Percentiles rank a stretch among this genome's conserved stretches.
Conservation (phyloP, 129 eudicot species). For the Sambucus nigra region DNA sequence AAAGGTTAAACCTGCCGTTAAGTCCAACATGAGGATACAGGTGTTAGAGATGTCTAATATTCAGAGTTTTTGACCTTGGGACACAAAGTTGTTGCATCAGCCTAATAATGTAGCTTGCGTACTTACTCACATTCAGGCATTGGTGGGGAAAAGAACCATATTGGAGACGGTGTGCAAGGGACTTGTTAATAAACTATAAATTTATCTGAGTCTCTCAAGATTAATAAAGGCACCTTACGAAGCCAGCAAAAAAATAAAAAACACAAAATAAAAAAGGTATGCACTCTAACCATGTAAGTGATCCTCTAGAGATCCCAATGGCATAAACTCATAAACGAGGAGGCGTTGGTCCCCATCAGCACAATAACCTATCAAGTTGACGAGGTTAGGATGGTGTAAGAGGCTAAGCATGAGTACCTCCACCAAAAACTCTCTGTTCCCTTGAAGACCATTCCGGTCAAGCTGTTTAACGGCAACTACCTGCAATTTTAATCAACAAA, state of each 20-base stretch:
- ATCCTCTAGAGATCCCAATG: conserved; percentile 61
- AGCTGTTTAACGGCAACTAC: conserved; percentile 70
- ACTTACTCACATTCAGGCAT: too few relatives aligned
- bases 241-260: background rate
- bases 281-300: conserved; percentile 51
- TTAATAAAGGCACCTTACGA: too few relatives aligned
- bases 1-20: too few relatives aligned
- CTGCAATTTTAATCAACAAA: conserved; percentile 13
- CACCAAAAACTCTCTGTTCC: conserved; percentile 60
- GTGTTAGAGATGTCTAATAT: too few relatives aligned
- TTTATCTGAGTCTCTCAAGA: too few relatives aligned
- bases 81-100: too few relatives aligned
- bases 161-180: too few relatives aligned
- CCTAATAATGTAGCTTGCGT: too few relatives aligned
- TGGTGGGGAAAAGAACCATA: too few relatives aligned
- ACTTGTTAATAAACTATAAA: too few relatives aligned
- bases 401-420: conserved; percentile 79
- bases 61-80: too few relatives aligned
- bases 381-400: conserved; percentile 65
- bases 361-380: conserved; percentile 70
- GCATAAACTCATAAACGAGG: conserved; percentile 76
- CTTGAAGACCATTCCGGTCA: conserved; percentile 75
- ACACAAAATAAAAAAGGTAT: background rate
- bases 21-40: too few relatives aligned
- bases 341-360: conserved; percentile 70